Base-by-base conservation (phyloP, 2,329 filamentous ascomycete species). In the Aureobasidium subglaciale region DNA sequence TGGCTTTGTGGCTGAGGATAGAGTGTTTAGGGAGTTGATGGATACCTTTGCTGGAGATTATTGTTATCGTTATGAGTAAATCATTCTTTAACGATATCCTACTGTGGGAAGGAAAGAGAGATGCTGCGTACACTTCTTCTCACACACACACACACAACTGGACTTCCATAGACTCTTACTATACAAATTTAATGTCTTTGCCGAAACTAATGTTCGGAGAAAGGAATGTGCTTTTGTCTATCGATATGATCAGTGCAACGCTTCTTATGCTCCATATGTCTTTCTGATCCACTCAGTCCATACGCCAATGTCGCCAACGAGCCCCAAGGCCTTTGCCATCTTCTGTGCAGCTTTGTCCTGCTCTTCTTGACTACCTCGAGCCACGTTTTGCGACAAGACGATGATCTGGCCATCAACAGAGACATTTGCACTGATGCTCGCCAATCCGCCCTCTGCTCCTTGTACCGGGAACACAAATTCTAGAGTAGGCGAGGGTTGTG, bases 351-450 rank as follows among this genome's bases (percentile, higher is more conserved):
- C 63, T 52, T 60, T 59, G 45, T 60, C 57, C 11, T 58, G 63
- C 10, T 57, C 58, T 45, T 55, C 56, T 8, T 49, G 41, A 32
- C 38, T 53, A 46, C 46, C 57, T 29, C 59, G 46, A 8, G 56
- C 55, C 3, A 65, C 16, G 60, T 56, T 85, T 61, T 86, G 81
- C 22, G 80, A 76, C 3, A 76, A 69, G 32, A 88, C 73, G 16
- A 78, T 73, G 4, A 87, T 75, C 13, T 78, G 73, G 4, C 79
- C 85, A 56, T 85, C 83, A 32, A 78, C 73, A 18, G 79, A 73
- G 16, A 88, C 78, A 61, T 82, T 80, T 11, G 87, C 63, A 24
- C 75, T 76, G 22, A 87, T 70, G 57, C 78, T 78, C 5, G 77
- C 78, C 2, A 76, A 79, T 30, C 65, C 68, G 67, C 25, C 32